Conservation (phyloP, 345 rosid genomes). For the Eucalyptus regnans region DNA sequence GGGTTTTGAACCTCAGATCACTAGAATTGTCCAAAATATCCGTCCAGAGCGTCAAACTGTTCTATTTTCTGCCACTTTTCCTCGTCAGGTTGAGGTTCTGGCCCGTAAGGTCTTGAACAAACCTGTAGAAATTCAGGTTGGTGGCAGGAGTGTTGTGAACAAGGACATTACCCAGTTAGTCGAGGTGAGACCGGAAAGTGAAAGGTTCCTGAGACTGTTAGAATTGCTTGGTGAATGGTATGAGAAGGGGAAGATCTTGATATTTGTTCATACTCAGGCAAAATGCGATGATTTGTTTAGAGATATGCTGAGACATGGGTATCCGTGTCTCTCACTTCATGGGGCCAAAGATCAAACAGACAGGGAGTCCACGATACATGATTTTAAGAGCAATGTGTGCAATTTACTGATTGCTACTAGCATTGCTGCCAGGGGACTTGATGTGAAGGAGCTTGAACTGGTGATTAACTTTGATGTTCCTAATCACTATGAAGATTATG, state of each 20-base stretch:
- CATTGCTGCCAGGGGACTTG: constrained; percentile 95
- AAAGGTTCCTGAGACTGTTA: constrained; percentile 73
- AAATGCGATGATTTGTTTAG: constrained; percentile 80
- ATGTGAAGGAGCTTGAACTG: constrained; percentile 93
- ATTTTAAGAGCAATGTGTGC: constrained; percentile 90
- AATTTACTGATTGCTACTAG: constrained; percentile 84
- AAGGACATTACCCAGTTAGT: constrained; percentile 84
- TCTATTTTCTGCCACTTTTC: constrained; percentile 93
- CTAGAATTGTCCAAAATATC: constrained; percentile 88
- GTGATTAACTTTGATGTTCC: constrained; percentile 88
- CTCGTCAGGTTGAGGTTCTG: constrained; percentile 90
- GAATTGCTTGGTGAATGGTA: constrained; percentile 96
- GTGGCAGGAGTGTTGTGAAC: constrained; percentile 98
- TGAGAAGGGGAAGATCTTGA: constrained; percentile 83
- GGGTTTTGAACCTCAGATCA: constrained; percentile 97
- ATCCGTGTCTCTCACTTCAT: constrained; percentile 92
- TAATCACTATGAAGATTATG: constrained; percentile 94
- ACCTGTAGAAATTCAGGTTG: constrained; percentile 88
- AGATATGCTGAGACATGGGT: constrained; percentile 68
- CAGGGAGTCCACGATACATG: constrained; percentile 84
- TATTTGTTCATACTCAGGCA: constrained; percentile 86
- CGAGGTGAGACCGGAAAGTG: constrained; percentile 87
- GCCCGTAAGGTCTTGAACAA: constrained; percentile 82
- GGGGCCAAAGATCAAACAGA: constrained; percentile 97
- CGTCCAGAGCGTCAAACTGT: constrained; percentile 94